Conservation (phyloP, 2,329 filamentous ascomycete genomes). For the Claviceps sp. region DNA sequence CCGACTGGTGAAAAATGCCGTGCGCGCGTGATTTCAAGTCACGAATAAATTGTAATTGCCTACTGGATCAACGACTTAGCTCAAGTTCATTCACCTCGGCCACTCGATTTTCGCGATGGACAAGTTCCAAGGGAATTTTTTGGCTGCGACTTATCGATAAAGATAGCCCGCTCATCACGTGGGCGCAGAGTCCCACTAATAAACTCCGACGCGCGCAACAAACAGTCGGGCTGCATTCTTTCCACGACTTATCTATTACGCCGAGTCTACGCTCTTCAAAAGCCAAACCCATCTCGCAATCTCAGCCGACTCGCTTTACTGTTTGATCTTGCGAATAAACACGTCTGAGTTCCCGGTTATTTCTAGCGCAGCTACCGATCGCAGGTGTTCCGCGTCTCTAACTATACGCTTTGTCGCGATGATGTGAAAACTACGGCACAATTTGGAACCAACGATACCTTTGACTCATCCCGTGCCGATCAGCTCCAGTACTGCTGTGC, state of each 20-base stretch:
- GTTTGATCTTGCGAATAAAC: neutral
- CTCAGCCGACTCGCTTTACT: neutral
- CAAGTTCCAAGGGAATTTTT: neutral
- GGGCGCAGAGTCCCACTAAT: conserved; percentile 26
- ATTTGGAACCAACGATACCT: conserved; percentile 17
- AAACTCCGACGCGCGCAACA: conserved; percentile 15
- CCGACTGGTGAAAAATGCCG: neutral
- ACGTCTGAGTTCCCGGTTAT: neutral
- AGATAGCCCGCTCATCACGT: conserved; percentile 23
- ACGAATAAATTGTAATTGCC: neutral
- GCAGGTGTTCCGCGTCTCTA: conserved; percentile 3
- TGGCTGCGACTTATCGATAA: conserved; percentile 18
- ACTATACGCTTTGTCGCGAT: conserved; percentile 20
- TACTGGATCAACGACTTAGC: neutral
- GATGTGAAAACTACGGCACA: conserved; percentile 22
- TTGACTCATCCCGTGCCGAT: conserved; percentile 15
- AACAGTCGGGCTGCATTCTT: conserved; percentile 5
- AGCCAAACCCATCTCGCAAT: conserved; percentile 3
- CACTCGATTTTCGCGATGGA: neutral
- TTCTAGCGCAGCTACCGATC: neutral
- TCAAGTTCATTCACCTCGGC: neutral
- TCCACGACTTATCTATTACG: conserved; percentile 2
- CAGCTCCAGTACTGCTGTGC: conserved; percentile 12
- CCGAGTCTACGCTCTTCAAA: conserved; percentile 4
- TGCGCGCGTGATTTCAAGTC: neutral